Evolutionary conservation across 129 eudicot species (phyloP).

Genomic region (Gnaphalium uliginosum): DNA sequence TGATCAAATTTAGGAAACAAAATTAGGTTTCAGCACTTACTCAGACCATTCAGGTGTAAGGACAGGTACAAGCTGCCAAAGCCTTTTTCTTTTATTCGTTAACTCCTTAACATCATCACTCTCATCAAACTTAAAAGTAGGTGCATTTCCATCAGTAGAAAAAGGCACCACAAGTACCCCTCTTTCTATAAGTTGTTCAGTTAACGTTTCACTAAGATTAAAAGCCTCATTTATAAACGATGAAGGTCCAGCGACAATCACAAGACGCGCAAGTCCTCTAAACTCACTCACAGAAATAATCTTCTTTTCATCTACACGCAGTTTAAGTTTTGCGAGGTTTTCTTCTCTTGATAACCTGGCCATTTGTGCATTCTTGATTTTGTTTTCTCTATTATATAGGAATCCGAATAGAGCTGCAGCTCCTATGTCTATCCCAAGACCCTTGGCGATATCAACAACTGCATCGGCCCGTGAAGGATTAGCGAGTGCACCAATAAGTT

Average conservation of each 20-base stretch:
- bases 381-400: constrained; percentile 71
- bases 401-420: constrained; percentile 80
- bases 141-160: constrained; percentile 71
- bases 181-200: constrained; percentile 76
- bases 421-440: constrained; percentile 80
- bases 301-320: constrained; percentile 71
- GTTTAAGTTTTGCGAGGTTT: constrained; percentile 74
- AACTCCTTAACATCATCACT: constrained; percentile 54
- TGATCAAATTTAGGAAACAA: constrained; percentile 1
- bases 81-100: constrained; percentile 58
- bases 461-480: constrained; percentile 72
- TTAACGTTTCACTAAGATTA: constrained; percentile 62
- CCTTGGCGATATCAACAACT: constrained; percentile 63
- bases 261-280: constrained; percentile 92
- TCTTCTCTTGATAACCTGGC: constrained; percentile 91
- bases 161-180: constrained; percentile 95
- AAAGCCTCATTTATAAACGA: constrained; percentile 64
- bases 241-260: constrained; percentile 78
- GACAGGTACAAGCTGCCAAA: constrained; percentile 88
- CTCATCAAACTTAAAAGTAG: constrained; percentile 65
- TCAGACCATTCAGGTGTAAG: constrained; percentile 70
- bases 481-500: constrained; percentile 71
- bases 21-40: constrained; percentile 45
- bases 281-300: constrained; percentile 63
- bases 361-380: constrained; percentile 71